Percentiles rank a stretch among this genome's conserved stretches.
These are phyloP conservation scores for Leccinum disarticulatum DNA, from an alignment of 768 basidiomycete species.

Conservation along the genomic window DNA sequence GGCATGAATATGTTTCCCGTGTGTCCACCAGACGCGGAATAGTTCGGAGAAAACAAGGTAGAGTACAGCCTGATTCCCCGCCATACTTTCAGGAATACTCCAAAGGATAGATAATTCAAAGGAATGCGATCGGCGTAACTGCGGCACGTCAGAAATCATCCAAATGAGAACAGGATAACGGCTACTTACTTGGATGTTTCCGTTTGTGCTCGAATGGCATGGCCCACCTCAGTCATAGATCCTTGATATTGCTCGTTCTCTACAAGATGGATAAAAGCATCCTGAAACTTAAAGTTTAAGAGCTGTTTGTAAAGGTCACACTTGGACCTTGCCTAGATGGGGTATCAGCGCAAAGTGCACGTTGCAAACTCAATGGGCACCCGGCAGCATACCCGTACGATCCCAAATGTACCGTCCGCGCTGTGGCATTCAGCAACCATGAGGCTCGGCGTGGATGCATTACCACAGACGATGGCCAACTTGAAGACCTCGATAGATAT, in stretches of 20 bases:
- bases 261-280: constrained; percentile 61
- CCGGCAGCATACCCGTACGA: constrained; percentile 56
- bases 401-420: constrained; percentile 79
- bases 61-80: constrained; percentile 47
- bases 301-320: constrained; percentile 83
- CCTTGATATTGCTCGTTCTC: constrained; percentile 76
- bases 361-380: constrained; percentile 6
- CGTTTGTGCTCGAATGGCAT: constrained; percentile 56
- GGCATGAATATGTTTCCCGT: constrained; percentile 3
- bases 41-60: constrained; percentile 30
- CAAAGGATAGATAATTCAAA: constrained; percentile 39
- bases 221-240: constrained; percentile 65
- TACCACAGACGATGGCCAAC: constrained; percentile 83
- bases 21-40: background rate
- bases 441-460: constrained; percentile 78
- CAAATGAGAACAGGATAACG: background rate
- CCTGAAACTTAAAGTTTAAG: constrained; percentile 67
- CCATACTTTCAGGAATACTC: constrained; percentile 53
- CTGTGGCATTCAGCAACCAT: constrained; percentile 78
- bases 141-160: constrained; percentile 8
- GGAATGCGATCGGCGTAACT: constrained; percentile 30
- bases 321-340: constrained; percentile 68
- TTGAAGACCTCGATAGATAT: constrained; percentile 76
- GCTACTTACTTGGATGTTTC: constrained; percentile 39
- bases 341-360: constrained; percentile 11